Evolutionary conservation across 139 green algal genomes (phyloP).

Genomic region (Volvox africanus): DNA sequence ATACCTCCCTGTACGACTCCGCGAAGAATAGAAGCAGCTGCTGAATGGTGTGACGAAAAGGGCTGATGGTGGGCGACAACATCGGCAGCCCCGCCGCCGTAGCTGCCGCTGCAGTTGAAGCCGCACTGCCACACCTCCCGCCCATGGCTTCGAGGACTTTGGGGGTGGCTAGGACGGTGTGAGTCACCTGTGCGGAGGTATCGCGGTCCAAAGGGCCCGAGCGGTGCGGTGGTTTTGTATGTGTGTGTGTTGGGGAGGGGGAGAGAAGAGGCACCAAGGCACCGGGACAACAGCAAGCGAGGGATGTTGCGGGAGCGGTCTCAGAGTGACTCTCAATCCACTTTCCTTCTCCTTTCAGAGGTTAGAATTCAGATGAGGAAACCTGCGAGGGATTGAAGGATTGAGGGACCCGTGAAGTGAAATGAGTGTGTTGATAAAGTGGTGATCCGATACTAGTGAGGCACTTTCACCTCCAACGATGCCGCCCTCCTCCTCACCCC

Average conservation of each 20-base stretch:
- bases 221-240: too few species aligned
- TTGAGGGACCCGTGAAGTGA: too few species aligned
- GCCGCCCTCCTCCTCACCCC: too few species aligned
- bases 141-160: constrained; percentile 67
- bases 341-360: too few species aligned
- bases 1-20: constrained; percentile 84
- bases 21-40: constrained; percentile 86
- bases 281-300: neutral
- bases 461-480: too few species aligned
- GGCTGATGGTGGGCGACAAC: neutral
- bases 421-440: too few species aligned
- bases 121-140: neutral
- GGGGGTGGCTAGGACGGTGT: constrained; percentile 89
- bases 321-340: neutral
- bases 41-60: constrained; percentile 69
- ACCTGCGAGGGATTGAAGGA: too few species aligned
- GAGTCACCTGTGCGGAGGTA: constrained; percentile 78
- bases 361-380: too few species aligned
- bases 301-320: too few species aligned
- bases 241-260: neutral
- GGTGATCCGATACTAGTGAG: too few species aligned
- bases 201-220: neutral
- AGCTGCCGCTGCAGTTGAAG: neutral
- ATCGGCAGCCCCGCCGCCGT: neutral
- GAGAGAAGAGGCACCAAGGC: neutral